Base-by-base conservation (phyloP, 148 eudicot genomes). In the Suaeda aralocaspica region DNA sequence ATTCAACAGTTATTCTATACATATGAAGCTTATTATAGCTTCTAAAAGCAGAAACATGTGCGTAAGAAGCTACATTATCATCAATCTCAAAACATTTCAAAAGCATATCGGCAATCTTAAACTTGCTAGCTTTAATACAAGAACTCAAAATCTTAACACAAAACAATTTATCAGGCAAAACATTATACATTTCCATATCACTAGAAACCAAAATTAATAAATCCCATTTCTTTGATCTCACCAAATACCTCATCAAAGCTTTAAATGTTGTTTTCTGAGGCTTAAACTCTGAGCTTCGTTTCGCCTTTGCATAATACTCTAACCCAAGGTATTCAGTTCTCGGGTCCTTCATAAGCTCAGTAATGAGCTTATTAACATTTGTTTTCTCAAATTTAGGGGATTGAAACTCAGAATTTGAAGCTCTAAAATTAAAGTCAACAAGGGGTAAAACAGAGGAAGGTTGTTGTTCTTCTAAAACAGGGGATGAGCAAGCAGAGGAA, bases 1-100 rank as follows among this genome's bases (percentile, higher is more conserved):
- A 75, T 8, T 48, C 70, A 63, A 84, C 65, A 1, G 95, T 79
- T 61, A 86, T 80, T 60, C 84, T 80, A 75, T 91, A 91, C 97
- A 94, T 89, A 73, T 94, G 99, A 76, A 94, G 82, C 83, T 87
- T 85, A 70, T 94, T 94, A 57, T 82, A 94, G 10, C 84, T 89
- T 77, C 78, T 86, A 78, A 91, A 71, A 3, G 93, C 93, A 0
- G 84, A 71, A 58, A 73, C 84, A 53, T 82, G 84, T 24, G 79
- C 89, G 53, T 70, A 64, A 57, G 71, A 41, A 5, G 88, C 78
- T 39, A 80, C 69, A 12, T 66, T 74, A 15, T 60, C 31, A 62
- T 81, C 85, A 72, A 18, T 31, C 57, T 67, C 85, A 73, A 81
- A 64, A 41, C 81, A 66, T 2, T 86, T 69, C 9, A 91, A 70